These are phyloP conservation scores for Toxicodendron radicans DNA, from an alignment of 345 rosid species.

Conservation along the genomic window DNA sequence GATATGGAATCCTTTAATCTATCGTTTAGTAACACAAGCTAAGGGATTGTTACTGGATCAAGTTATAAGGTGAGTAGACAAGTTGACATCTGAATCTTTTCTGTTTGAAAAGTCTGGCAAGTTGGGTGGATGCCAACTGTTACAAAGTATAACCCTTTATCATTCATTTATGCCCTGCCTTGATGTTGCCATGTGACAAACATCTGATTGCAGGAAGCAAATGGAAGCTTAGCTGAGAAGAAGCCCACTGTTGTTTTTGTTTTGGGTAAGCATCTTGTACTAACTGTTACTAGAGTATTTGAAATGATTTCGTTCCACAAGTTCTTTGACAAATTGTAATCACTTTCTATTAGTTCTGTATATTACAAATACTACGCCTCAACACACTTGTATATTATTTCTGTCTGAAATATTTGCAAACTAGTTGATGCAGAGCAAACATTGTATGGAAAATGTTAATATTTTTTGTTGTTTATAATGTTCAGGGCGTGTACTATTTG, in stretches of 20 bases:
- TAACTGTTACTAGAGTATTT: not conserved
- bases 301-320: not conserved
- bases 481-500: not conserved
- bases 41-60: not conserved
- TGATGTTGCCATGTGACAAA: constrained; percentile 8
- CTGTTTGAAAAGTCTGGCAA: not conserved
- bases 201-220: constrained; percentile 44
- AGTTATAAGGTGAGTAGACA: not conserved
- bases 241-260: constrained; percentile 83
- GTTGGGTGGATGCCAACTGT: not conserved
- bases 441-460: not conserved
- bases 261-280: constrained; percentile 52
- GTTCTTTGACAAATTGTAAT: not conserved
- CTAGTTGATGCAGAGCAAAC: not conserved
- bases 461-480: not conserved
- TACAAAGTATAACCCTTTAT: not conserved
- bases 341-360: not conserved
- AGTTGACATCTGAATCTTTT: not conserved
- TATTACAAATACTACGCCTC: not conserved
- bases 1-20: constrained; percentile 2
- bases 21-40: not conserved
- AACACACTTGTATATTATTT: not conserved
- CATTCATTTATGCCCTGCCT: constrained; percentile 5
- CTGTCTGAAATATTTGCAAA: not conserved
- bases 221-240: constrained; percentile 45